Percentiles rank a stretch among this genome's conserved stretches.
These are phyloP conservation scores for Tylopilus cervinicoccineus DNA, from an alignment of 768 basidiomycete species.

Conservation along the genomic window DNA sequence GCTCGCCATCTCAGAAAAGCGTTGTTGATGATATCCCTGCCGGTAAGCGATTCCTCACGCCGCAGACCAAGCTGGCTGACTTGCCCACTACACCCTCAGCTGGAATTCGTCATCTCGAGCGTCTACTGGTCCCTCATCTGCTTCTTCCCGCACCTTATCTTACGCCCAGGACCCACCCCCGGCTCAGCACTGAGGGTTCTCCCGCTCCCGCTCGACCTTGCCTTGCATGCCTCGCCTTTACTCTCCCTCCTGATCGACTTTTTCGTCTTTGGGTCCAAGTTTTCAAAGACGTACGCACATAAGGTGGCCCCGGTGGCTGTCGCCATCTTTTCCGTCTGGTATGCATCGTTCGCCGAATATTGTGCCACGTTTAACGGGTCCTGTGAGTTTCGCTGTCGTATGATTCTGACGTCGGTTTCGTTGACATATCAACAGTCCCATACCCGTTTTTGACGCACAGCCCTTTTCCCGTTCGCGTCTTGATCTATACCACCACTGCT, in stretches of 20 bases:
- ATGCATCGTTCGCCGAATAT: constrained; percentile 64
- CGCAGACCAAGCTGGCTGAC: not conserved
- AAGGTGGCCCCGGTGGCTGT: constrained; percentile 15
- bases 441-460: constrained; percentile 79
- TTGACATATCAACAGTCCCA: constrained; percentile 55
- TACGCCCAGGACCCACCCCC: not conserved
- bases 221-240: constrained; percentile 63
- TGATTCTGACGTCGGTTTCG: not conserved
- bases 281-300: constrained; percentile 24
- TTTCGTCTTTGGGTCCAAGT: constrained; percentile 59
- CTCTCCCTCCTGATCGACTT: constrained; percentile 62
- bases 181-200: constrained; percentile 26
- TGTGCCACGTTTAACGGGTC: constrained; percentile 56
- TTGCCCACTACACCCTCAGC: not conserved
- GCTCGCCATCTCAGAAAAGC: constrained; percentile 48
- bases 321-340: constrained; percentile 39
- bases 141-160: constrained; percentile 53
- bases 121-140: constrained; percentile 71
- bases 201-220: constrained; percentile 55
- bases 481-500: constrained; percentile 56
- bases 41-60: constrained; percentile 36
- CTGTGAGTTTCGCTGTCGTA: constrained; percentile 44
- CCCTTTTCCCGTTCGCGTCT: constrained; percentile 45
- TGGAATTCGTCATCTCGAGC: constrained; percentile 37
- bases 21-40: constrained; percentile 64